Evolutionary conservation across 2,329 filamentous ascomycete species (phyloP), one percentile per base, ranked within the genome.

Genomic region (Capronia epimyces): DNA sequence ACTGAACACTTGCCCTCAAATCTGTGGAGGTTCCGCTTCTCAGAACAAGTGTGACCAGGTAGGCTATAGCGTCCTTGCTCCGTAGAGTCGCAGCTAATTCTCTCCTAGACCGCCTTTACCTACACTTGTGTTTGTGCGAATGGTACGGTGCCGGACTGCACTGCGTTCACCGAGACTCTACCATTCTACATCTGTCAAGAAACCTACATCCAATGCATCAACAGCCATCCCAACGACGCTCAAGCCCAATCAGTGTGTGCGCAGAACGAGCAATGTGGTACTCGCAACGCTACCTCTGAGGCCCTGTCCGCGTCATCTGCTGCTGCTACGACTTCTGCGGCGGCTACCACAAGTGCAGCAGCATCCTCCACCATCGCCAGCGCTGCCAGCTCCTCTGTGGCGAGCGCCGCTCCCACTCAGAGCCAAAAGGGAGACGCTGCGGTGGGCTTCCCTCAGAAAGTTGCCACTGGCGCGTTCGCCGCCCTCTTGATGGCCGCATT

Each of bases 41-140:
- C 61, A 63, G 56, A 83, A 83, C 70, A 66, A 63, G 43, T 86
- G 82, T 65, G 72, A 80, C 56, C 39, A 68, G 29, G 82, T 85
- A 75, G 65, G 78, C 68, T 44, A 22, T 13, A 37, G 31, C 25
- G 42, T 25, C n/a, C 2, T 13, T 31, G 22, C 18, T 18, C 25
- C n/a, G 9, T 24, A 2, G 20, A 15, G 21, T 34, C 15, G 7
- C 21, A 27, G 25, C 52, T 52, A 43, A 36, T 39, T 21, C 13
- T 32, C 46, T 58, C 56, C 44, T 62, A 80, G 78, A 57, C 51
- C 39, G 70, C 71, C 15, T 72, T 85, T 53, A 66, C 65, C 27
- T 84, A 73, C 71, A 71, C 63, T 50, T 86, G 82, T 68, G 69
- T 70, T 44, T 86, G 82, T 72, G 57, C 62, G 57, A 77, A 81